Percentiles rank a stretch among this genome's conserved stretches.
These are phyloP conservation scores for Saccharomyces hybrid DNA, from an alignment of 1,139 yeast species.

Conservation along the genomic window DNA sequence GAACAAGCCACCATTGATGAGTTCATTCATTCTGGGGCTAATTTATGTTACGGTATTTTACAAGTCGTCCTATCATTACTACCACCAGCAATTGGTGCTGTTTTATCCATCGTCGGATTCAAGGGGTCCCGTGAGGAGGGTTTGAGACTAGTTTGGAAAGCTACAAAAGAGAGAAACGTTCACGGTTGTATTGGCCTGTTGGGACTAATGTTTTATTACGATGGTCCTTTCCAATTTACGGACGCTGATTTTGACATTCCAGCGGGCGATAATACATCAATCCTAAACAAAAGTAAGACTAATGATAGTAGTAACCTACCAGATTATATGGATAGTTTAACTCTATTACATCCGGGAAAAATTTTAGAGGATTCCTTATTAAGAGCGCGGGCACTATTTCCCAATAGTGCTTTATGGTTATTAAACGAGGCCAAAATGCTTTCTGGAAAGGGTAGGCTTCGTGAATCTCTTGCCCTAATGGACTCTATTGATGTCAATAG, in stretches of 20 bases:
- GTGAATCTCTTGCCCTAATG: conserved; percentile 63
- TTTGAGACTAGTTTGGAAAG: conserved; percentile 77
- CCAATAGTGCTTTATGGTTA: conserved; percentile 87
- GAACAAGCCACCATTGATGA: conserved; percentile 67
- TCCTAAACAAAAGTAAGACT: conserved; percentile 4
- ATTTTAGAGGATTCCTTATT: conserved; percentile 42
- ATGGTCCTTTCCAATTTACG: conserved; percentile 90
- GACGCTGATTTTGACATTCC: conserved; percentile 69
- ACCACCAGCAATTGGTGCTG: conserved; percentile 87
- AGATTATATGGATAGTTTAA: conserved; percentile 37
- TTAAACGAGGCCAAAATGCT: conserved; percentile 84
- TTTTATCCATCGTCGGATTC: conserved; percentile 84
- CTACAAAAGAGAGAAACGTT: conserved; percentile 66
- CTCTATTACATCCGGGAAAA: conserved; percentile 45
- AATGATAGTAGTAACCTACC: conserved; percentile 11
- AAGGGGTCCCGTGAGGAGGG: conserved; percentile 82
- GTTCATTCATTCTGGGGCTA: conserved; percentile 86
- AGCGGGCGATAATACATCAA: not conserved
- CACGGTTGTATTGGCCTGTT: conserved; percentile 88
- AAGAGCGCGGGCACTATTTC: conserved; percentile 66
- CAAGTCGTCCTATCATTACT: conserved; percentile 85
- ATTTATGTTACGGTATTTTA: conserved; percentile 82
- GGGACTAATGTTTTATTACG: conserved; percentile 78
- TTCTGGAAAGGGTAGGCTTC: conserved; percentile 67
- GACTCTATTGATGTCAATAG: conserved; percentile 56